Conservation (phyloP, 2,329 filamentous ascomycete genomes). For the Calycina marina region DNA sequence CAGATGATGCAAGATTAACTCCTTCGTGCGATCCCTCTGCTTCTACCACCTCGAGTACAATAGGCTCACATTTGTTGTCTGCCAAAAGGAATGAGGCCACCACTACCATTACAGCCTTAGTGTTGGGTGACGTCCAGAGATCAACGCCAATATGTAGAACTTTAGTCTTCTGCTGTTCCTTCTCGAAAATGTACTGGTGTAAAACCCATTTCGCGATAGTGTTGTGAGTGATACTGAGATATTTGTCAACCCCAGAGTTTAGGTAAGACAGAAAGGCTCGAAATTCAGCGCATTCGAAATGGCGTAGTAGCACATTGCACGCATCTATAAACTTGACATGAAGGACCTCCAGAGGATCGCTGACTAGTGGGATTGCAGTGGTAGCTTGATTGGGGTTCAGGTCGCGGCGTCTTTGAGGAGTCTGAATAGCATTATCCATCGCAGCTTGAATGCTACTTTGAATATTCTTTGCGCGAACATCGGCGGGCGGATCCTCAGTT, state of each 20-base stretch:
- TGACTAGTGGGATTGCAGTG: no score
- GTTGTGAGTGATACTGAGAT: background rate
- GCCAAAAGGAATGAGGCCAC: background rate
- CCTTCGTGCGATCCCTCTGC: background rate
- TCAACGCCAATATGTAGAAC: background rate
- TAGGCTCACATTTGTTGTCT: background rate
- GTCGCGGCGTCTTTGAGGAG: no score
- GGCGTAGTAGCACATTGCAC: background rate
- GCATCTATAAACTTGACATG: background rate
- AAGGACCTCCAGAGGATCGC: background rate
- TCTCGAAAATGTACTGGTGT: background rate
- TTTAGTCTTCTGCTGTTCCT: background rate
- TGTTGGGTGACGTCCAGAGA: background rate
- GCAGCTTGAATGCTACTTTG: no score
- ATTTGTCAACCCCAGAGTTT: background rate
- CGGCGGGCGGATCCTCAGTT: no score
- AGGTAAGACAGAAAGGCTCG: background rate
- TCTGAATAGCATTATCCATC: no score
- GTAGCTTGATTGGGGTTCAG: no score
- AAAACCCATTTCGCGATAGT: background rate
- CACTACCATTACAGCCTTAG: background rate
- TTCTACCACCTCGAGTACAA: background rate
- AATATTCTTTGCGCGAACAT: no score
- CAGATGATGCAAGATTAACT: background rate
- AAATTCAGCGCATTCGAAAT: background rate